Evolutionary conservation across 2,329 filamentous ascomycete genomes (phyloP), one percentile per base, ranked within the genome.

Genomic region (Coleophoma eucalyptorum): DNA sequence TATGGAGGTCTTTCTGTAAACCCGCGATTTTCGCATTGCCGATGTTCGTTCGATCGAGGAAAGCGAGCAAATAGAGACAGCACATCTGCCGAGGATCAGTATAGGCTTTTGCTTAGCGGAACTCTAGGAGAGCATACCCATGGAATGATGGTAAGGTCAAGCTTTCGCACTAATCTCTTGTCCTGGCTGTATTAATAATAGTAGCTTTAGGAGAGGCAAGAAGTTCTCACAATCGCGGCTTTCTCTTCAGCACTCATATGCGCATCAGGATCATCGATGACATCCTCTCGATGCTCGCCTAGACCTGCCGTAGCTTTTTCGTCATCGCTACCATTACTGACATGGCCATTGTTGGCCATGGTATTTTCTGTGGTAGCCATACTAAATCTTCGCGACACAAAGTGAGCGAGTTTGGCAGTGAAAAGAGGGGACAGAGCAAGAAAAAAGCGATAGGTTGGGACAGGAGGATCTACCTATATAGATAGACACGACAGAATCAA

Each of bases 11-110:
- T 11, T 74, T 58, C n/a, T 68, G 92, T 20, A 90, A 59, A 1
- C 77, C 75, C 20, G 78, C 79, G 52, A 85, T 79, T 57, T 82
- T 84, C 35, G 81, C 90, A 69, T 77, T 94, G 42, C 89, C 89
- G 52, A 94, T 91, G 61, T 94, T 93, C 21, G 89, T 91, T 13
- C 86, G 77, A 62, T 87, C 83, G 41, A 91, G 76, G 65, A 90
- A 91, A 53, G 84, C 86, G 48, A 90, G 76, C 2, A 92, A 75
- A 61, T 91, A 91, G 33, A 91, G 75, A 44, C 90, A 89, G 51
- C 82, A 86, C 12, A 90, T 79, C 78, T 75, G 47, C 33, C 16
- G 31, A 20, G 8, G 12, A 35, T 50, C 43, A 57, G 51, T 38
- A 53, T 55, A 48, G 52, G 50, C 43, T 44, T 33, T 16, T 44